These are phyloP conservation scores for Geotrichum europaeum DNA, from an alignment of 1,139 yeast genomes.

Conservation along the genomic window DNA sequence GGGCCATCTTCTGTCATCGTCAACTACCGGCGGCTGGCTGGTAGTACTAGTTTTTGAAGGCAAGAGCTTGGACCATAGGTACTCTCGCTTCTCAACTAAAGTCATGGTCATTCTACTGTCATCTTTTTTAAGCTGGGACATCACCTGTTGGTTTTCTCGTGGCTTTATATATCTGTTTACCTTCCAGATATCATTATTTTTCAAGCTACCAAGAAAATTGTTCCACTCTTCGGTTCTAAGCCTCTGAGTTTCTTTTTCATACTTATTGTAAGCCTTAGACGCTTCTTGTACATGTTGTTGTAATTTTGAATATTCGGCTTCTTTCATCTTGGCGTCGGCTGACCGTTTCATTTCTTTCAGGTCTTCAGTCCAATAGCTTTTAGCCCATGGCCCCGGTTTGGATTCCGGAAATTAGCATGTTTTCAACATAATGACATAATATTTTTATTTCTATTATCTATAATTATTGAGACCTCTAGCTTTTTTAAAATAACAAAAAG, in stretches of 20 bases:
- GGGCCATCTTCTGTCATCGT: not conserved
- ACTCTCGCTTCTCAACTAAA: not conserved
- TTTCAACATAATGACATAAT: not conserved
- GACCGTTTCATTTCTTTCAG: not conserved
- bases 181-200: not conserved
- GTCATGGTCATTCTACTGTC: not conserved
- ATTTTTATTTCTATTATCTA: no score
- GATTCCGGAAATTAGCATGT: no score
- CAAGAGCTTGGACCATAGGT: not conserved
- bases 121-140: not conserved
- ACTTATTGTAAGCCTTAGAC: not conserved
- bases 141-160: not conserved
- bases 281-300: not conserved
- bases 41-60: not conserved
- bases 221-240: not conserved
- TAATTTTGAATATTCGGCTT: no score
- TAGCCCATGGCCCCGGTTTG: not conserved
- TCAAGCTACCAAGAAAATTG: not conserved
- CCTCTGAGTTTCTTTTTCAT: not conserved
- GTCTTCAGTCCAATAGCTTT: not conserved
- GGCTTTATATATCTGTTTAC: not conserved
- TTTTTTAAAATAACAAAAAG: not conserved
- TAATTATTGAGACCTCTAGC: no score
- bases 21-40: not conserved
- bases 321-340: no score